A percentile compares a stretch with the other conserved stretches of the same genome.
These are phyloP conservation scores for Salix viminalis DNA, from an alignment of 345 rosid genomes.

Conservation along the genomic window DNA sequence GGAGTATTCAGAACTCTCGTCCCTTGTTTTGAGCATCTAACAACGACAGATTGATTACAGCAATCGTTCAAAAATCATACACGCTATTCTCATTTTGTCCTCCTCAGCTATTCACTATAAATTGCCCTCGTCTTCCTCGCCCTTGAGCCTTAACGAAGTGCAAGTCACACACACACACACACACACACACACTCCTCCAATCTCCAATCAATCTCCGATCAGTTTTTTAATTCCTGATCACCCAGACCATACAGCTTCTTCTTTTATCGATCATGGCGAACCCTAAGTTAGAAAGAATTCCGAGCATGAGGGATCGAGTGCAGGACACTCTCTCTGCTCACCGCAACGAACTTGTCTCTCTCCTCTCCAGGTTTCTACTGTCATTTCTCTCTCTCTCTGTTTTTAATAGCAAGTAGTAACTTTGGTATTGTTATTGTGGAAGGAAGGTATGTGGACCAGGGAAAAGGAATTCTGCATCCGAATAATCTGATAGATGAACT, in stretches of 20 bases:
- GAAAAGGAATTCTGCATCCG: slow-evolving; percentile 85
- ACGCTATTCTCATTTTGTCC: not conserved
- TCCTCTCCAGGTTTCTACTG: slow-evolving; percentile 70
- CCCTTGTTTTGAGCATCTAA: no score
- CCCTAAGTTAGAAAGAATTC: slow-evolving; percentile 50
- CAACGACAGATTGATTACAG: no score
- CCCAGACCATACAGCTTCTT: not conserved
- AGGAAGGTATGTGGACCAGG: slow-evolving; percentile 95
- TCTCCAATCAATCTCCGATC: no score
- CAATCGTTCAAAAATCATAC: not conserved
- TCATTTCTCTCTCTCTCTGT: not conserved
- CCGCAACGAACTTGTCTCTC: slow-evolving; percentile 86
- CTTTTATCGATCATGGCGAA: slow-evolving; percentile 37
- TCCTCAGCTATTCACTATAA: not conserved
- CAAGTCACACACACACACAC: not conserved
- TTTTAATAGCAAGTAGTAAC: not conserved
- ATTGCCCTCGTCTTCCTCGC: not conserved
- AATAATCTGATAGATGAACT: slow-evolving; percentile 85
- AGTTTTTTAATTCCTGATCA: no score
- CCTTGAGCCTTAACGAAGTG: no score
- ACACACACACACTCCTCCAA: no score
- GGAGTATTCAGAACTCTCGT: no score
- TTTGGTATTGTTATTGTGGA: slow-evolving; percentile 4
- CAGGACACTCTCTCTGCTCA: slow-evolving; percentile 82
- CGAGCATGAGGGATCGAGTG: slow-evolving; percentile 83